These are phyloP conservation scores for Aspergillus baeticus DNA, from an alignment of 495 filamentous ascomycete species.

Conservation along the genomic window DNA sequence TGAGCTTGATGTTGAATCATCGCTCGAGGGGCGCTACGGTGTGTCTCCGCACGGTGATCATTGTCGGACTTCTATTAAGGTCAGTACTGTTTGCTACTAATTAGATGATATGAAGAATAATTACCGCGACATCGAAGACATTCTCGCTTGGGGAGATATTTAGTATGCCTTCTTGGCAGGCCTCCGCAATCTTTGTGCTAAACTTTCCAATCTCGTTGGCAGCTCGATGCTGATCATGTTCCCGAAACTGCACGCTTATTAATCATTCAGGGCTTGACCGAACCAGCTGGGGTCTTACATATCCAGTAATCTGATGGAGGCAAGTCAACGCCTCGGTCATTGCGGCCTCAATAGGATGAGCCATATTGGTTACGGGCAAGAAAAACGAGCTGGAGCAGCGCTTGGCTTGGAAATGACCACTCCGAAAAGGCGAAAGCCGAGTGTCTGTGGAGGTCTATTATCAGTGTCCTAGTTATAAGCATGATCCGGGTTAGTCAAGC, in stretches of 20 bases:
- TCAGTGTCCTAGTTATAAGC: too few relatives aligned
- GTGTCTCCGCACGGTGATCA: not conserved
- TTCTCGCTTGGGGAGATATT: conserved; percentile 15
- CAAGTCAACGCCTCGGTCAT: conserved; percentile 26
- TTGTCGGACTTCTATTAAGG: not conserved
- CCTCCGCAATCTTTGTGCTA: conserved; percentile 23
- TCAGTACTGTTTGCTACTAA: not conserved
- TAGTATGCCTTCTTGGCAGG: conserved; percentile 17
- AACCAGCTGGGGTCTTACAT: conserved; percentile 15
- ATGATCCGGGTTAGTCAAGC: too few relatives aligned
- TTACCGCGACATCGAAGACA: conserved; percentile 18
- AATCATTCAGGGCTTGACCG: not conserved
- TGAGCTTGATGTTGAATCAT: conserved; percentile 15
- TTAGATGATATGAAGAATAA: not conserved
- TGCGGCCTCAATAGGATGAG: conserved; percentile 15
- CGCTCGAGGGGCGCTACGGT: not conserved
- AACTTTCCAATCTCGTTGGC: conserved; percentile 32
- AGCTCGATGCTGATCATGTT: conserved; percentile 17
- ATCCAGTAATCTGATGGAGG: conserved; percentile 19
- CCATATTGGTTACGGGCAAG: conserved; percentile 10
- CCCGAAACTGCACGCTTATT: conserved; percentile 23
- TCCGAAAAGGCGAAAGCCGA: not conserved
- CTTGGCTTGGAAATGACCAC: not conserved
- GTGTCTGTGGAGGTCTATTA: too few relatives aligned
- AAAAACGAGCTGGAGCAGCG: not conserved